Base-by-base conservation (phyloP, 2,329 filamentous ascomycete genomes). In the Xylariaceae sp. region DNA sequence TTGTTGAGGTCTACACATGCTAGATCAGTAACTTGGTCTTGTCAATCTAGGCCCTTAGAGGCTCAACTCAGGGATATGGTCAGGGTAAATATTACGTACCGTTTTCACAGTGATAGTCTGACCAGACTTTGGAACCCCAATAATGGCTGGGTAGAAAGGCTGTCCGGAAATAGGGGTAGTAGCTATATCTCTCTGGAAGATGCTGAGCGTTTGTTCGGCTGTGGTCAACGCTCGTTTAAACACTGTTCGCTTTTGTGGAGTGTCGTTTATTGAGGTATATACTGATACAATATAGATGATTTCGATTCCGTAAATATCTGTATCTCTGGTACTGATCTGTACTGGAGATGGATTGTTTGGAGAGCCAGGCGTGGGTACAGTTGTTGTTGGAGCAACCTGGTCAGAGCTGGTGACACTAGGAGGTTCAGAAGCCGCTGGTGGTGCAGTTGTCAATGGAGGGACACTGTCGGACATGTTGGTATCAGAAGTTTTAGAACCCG, bases 21-120 rank as follows among this genome's bases (percentile, higher is more conserved):
- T 4, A 13, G 16, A n/a, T 7, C 15, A 32, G 4, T n/a, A 32
- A 13, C 30, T 26, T 26, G 22, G 22, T 26, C 22, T 26, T 11
- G n/a, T n/a, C n/a, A n/a, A n/a, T n/a, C n/a, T n/a, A n/a, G n/a
- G n/a, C n/a, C n/a, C n/a, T n/a, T n/a, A n/a, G n/a, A n/a, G n/a
- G n/a, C n/a, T n/a, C n/a, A n/a, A n/a, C n/a, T n/a, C n/a, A n/a
- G n/a, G n/a, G 22, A 11, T 11, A 11, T 26, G 22, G 22, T 26
- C 11, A 11, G 22, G 22, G 22, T 26, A 11, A 26, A 11, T 6
- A 11, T 6, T 11, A 26, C 22, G 22, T 35, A 35, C 33, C 33
- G 33, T 35, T 35, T 17, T 35, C 11, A 35, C 33, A 9, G 33
- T 35, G 33, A 35, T 35, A 18, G 33, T 35, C 16, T 35, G 33